Evolutionary conservation across 768 basidiomycete genomes (phyloP).

Genomic region (Cystobasidium ongulense): DNA sequence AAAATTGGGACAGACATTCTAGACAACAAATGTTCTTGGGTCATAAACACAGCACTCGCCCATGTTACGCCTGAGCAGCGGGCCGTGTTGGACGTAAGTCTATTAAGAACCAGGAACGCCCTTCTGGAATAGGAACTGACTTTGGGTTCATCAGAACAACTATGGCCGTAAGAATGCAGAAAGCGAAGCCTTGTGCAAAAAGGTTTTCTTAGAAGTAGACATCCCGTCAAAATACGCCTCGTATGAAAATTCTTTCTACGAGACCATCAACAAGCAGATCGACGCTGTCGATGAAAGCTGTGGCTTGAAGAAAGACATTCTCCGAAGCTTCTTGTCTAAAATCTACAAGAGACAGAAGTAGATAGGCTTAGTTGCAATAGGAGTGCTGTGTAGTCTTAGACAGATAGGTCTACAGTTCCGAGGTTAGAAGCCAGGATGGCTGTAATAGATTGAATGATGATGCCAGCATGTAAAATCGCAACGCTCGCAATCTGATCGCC

Average conservation of each 20-base stretch:
- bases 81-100: constrained; percentile 48
- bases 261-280: constrained; percentile 61
- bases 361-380: not conserved
- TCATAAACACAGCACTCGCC: constrained; percentile 73
- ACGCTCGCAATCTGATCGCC: too few species aligned
- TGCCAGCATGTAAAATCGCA: too few species aligned
- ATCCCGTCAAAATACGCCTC: constrained; percentile 56
- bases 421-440: too few species aligned
- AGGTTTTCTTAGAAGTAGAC: constrained; percentile 61
- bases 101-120: not conserved
- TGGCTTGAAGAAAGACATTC: constrained; percentile 59
- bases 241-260: constrained; percentile 73
- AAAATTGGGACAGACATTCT: constrained; percentile 97
- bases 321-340: constrained; percentile 77
- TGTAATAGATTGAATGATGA: too few species aligned
- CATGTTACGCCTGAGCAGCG: constrained; percentile 48
- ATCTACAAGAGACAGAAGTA: constrained; percentile 50
- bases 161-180: constrained; percentile 58
- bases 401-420: too few species aligned
- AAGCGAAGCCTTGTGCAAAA: constrained; percentile 58
- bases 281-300: constrained; percentile 47
- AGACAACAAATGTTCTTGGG: constrained; percentile 99
- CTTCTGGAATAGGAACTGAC: not conserved
- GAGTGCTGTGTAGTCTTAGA: not conserved
- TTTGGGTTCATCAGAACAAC: constrained; percentile 55